Evolutionary conservation across 2,329 filamentous ascomycete genomes (phyloP), one percentile per base, ranked within the genome.

Genomic region (Aureobasidium melanogenum): DNA sequence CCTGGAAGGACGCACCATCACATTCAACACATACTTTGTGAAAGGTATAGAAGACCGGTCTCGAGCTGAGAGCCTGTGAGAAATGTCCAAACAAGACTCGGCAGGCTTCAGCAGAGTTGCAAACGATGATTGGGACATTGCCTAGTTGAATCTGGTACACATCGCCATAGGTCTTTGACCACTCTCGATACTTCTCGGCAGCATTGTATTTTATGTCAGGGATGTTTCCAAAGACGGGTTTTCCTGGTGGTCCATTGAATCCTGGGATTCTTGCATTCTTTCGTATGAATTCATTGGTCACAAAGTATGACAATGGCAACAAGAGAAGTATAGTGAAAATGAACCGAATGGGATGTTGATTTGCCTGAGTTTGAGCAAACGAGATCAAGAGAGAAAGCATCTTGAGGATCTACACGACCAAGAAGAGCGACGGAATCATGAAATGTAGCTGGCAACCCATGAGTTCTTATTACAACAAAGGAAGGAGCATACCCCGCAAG

Each of bases 61-160:
- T 67, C 6, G 72, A 75, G 60, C 72, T 75, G 57, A 77, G 64
- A 2, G 74, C 74, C 62, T 76, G 73, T 51, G 73, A 75, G 59
- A 76, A 72, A 12, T 73, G 69, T 17, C 75, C 74, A 47, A 78
- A 77, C 26, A 77, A 69, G 61, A 73, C 72, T 56, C 68, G 71
- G 36, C 75, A 75, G 10, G 73, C 70, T 26, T 72, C 72, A 0
- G 75, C 75, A 44, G 68, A 75, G 63, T 77, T 77, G 43, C 78
- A 75, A 9, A 78, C 74, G 6, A 78, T 67, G 4, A 78, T 72
- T 0, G 76, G 75, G 39, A 76, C 71, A 34, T 77, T 77, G 19
- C 76, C 76, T 1, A 78, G 69, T 63, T 77, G 74, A n/a, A 78
- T 76, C 64, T 78, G 76, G 50, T 77, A 78, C 10, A 78, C 74